These are phyloP conservation scores for Parascedosporium putredinis DNA, from an alignment of 2,329 filamentous ascomycete genomes.

Conservation along the genomic window DNA sequence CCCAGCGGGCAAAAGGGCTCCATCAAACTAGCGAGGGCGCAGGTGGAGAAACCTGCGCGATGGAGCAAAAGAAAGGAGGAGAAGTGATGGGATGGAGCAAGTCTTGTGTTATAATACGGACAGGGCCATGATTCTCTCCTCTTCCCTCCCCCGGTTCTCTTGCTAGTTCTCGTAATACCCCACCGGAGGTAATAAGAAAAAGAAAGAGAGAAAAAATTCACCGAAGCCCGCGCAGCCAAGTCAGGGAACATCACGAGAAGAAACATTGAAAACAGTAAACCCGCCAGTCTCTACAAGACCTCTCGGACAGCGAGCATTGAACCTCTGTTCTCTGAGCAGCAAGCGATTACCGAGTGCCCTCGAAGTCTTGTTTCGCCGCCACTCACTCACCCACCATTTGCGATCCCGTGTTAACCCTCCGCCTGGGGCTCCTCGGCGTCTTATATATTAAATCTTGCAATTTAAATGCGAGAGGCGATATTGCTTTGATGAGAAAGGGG, in stretches of 20 bases:
- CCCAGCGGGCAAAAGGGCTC: slow-evolving; percentile 3
- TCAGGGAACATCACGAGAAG: no score
- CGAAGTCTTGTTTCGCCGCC: background rate
- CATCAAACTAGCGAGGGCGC: background rate
- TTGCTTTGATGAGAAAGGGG: slow-evolving; percentile 25
- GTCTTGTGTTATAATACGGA: no score
- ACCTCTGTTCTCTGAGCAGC: background rate
- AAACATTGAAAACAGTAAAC: no score
- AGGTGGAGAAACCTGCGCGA: background rate
- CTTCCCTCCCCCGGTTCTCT: no score
- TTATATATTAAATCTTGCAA: slow-evolving; percentile 29
- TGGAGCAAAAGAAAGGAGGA: background rate
- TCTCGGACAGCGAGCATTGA: no score
- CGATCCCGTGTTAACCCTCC: slow-evolving; percentile 10
- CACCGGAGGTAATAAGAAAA: no score
- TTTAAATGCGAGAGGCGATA: slow-evolving; percentile 32
- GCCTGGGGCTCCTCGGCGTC: slow-evolving; percentile 21
- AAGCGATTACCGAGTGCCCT: background rate
- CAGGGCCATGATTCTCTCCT: no score
- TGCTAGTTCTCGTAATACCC: no score
- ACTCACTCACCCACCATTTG: slow-evolving; percentile 2
- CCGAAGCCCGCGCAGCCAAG: no score
- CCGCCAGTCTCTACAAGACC: no score
- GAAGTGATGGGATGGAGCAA: no score
- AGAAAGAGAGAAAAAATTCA: no score